Percentiles rank a stretch among this genome's conserved stretches.
Conservation (phyloP, 2,329 filamentous ascomycete genomes). For the Epicoccum sorghinum region DNA sequence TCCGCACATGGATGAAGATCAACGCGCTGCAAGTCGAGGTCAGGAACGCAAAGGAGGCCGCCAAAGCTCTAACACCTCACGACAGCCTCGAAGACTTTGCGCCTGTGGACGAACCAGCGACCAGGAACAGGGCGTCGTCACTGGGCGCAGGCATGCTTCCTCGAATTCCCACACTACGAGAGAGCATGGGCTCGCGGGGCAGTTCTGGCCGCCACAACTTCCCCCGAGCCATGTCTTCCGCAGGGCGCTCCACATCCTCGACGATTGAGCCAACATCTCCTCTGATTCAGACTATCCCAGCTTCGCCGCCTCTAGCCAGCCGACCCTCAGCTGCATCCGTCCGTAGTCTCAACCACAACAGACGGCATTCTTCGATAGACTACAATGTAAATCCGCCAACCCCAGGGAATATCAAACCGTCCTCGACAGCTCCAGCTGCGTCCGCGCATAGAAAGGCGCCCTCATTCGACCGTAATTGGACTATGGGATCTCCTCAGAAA, state of each 20-base stretch:
- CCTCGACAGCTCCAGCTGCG: slow-evolving; percentile 27
- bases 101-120: slow-evolving; percentile 46
- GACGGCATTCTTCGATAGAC: slow-evolving; percentile 87
- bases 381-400: slow-evolving; percentile 55
- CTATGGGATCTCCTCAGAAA: slow-evolving; percentile 52
- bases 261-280: slow-evolving; percentile 50
- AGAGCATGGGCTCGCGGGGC: slow-evolving; percentile 38
- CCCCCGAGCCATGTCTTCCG: slow-evolving; percentile 42
- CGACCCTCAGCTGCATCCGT: slow-evolving; percentile 81
- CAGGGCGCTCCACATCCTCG: slow-evolving; percentile 34
- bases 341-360: slow-evolving; percentile 80
- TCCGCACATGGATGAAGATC: slow-evolving; percentile 98
- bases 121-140: slow-evolving; percentile 55
- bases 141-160: slow-evolving; percentile 46
- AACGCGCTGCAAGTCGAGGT: slow-evolving; percentile 90
- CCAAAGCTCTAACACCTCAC: slow-evolving; percentile 46
- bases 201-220: slow-evolving; percentile 33
- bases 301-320: slow-evolving; percentile 49
- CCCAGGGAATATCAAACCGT: slow-evolving; percentile 31
- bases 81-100: slow-evolving; percentile 28
- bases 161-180: slow-evolving; percentile 46
- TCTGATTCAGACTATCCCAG: slow-evolving; percentile 52
- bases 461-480: slow-evolving; percentile 66
- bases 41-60: slow-evolving; percentile 58
- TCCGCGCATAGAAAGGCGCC: slow-evolving; percentile 59